Evolutionary conservation across 2,329 filamentous ascomycete species (phyloP), one percentile per base, ranked within the genome.

Genomic region (Mycosphaerelloides madeirae): DNA sequence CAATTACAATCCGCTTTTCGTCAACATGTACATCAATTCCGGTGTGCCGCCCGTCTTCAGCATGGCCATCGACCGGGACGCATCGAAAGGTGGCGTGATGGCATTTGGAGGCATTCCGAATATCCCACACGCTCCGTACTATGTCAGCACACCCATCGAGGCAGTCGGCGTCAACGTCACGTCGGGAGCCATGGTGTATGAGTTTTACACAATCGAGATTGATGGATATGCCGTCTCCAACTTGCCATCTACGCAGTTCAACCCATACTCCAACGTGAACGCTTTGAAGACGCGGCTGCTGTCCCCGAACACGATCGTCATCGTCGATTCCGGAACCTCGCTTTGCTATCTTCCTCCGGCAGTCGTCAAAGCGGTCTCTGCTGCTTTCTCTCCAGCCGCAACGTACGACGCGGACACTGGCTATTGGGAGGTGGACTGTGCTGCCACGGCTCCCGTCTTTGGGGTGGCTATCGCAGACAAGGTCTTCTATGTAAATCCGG

Each of bases 1-100:
- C 55, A 36, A 58, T 0, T 79, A 79, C 60, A 66, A 71, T 41
- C 72, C 76, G 0, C 54, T 79, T n/a, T 70, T 79, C 52, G 72
- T 67, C 6, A 73, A 64, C 29, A 72, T 79, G 69, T 70, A 68
- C 51, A 61, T 68, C 40, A 55, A 70, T 22, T 64, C 68, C 16
- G 54, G 68, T 11, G 68, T 73, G 6, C 53, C 66, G 0, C 67
- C 73, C 0, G 54, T 74, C 8, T 78, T 77, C 64, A 72, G 67
- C 52, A 58, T 78, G n/a, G 72, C 70, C 1, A 60, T 78, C 15
- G 61, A 66, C 6, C 60, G 70, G 1, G 53, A 61, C 14, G 15
- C 35, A 1, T 43, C 48, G 9, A 41, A 47, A 3, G 68, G 68
- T 6, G 73, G 75, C 1, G 70, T 72, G 29, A 58, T 78, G 3